Base-by-base conservation (phyloP, 2,329 filamentous ascomycete species). In the Amauroascus verrucosus region DNA sequence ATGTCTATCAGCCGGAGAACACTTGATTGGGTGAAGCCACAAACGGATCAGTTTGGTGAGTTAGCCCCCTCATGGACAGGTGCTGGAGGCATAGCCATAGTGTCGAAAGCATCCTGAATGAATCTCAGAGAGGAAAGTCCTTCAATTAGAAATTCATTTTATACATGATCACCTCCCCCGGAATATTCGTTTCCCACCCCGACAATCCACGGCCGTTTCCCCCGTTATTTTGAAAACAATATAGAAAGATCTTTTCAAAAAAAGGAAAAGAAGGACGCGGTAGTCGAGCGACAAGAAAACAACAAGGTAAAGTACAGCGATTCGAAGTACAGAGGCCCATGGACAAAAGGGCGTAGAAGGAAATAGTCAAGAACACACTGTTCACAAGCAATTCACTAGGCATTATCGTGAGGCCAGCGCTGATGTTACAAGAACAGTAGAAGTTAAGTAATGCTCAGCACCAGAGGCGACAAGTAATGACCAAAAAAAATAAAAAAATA, bases 81-180 rank as follows among this genome's bases (percentile, higher is more conserved):
- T 35, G 33, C 33, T 35, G 33, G 6, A 13, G 5, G 14, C 26
- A 30, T 30, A 30, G 26, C 4, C 26, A n/a, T n/a, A n/a, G n/a
- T n/a, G n/a, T n/a, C n/a, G n/a, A 32, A 32, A 11, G 6, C 30
- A 32, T 6, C 30, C 30, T 6, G 30, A 20, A 20, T 8, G 22
- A 44, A 8, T 16, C 20, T 4, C 44, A 14, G 26, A 48, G 45
- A 48, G 45, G 26, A 37, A 28, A 48, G 45, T 48, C 18, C 14
- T 48, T 37, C 45, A 26, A 48, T 48, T 48, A 48, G 26, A 35
- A 24, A n/a, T 24, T 26, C 18, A 38, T 48, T 47, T 32, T 24
- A 20, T 33, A 47, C 26, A 47, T 20, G 22, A 16, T 8, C 41
- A 45, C 13, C 6, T n/a, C 35, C 9, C 35, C 24, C 20, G 2